Conservation (phyloP, 768 basidiomycete species). For the Pulveroboletus sp. region DNA sequence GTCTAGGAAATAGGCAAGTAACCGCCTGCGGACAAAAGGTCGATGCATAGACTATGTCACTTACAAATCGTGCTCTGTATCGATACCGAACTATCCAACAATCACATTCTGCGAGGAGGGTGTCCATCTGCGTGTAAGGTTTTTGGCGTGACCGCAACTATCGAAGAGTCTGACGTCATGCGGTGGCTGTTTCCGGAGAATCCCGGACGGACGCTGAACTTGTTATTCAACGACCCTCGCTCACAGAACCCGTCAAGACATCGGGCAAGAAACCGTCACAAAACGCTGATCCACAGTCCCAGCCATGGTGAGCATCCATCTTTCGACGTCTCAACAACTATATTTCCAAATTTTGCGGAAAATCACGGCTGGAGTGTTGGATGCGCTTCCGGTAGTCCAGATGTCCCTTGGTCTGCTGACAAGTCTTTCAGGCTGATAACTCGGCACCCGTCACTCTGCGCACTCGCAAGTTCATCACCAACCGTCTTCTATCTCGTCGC, state of each 20-base stretch:
- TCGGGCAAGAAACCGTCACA: constrained; percentile 23
- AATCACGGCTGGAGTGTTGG: constrained; percentile 18
- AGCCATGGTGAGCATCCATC: constrained; percentile 37
- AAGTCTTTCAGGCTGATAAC: constrained; percentile 59
- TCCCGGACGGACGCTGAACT: constrained; percentile 40
- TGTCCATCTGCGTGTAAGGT: constrained; percentile 52
- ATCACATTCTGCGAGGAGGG: constrained; percentile 46
- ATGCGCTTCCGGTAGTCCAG: constrained; percentile 21
- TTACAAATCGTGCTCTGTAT: constrained; percentile 37
- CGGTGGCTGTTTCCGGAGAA: constrained; percentile 39
- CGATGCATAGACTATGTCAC: constrained; percentile 57
- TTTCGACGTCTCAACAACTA: constrained; percentile 6
- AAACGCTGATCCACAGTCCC: constrained; percentile 14
- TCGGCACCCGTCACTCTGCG: constrained; percentile 91
- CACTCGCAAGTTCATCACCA: constrained; percentile 99
- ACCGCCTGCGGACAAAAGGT: constrained; percentile 63
- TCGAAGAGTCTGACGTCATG: too few species aligned
- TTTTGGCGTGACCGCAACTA: too few species aligned
- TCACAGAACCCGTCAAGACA: constrained; percentile 26
- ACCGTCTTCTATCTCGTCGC: constrained; percentile 92
- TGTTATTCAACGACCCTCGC: constrained; percentile 2
- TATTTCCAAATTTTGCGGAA: constrained; percentile 4
- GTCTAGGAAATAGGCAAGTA: constrained; percentile 61
- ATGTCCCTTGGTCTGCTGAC: constrained; percentile 23
- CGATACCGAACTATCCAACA: constrained; percentile 45